A percentile compares a stretch with the other conserved stretches of the same genome.
phyloP scores from a whole-genome alignment of 2,329 filamentous ascomycete species.

The Ramularia collo-cygni region DNA sequence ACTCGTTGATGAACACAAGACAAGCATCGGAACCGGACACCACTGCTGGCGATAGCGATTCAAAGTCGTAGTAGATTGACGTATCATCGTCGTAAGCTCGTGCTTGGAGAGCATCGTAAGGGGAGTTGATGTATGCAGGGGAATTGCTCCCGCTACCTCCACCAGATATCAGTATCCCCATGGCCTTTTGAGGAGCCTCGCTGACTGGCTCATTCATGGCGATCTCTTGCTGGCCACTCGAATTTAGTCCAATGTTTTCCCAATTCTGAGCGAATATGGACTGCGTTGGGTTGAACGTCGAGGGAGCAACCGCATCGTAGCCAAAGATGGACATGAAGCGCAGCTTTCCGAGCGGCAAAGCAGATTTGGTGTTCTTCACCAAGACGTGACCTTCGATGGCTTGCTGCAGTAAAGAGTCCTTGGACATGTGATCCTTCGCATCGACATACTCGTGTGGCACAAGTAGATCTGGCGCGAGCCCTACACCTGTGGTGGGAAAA shows the following conservation, averaged over 20 bases:
- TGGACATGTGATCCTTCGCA: slow-evolving; percentile 46
- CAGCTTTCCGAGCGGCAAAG: slow-evolving; percentile 47
- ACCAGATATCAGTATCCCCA: slow-evolving; percentile 31
- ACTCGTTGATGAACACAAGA: slow-evolving; percentile 57
- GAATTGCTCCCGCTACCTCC: slow-evolving; percentile 31
- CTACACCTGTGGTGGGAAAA: slow-evolving; percentile 35
- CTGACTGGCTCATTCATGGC: slow-evolving; percentile 28
- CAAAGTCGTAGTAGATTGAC: slow-evolving; percentile 54
- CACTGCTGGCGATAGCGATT: slow-evolving; percentile 43
- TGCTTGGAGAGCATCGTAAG: slow-evolving; percentile 31
- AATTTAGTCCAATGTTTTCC: slow-evolving; percentile 18
- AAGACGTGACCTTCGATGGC: slow-evolving; percentile 59
- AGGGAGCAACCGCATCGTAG: slow-evolving; percentile 46
- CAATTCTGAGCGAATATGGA: slow-evolving; percentile 22
- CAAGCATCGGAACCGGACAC: slow-evolving; percentile 34
- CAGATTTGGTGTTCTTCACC: slow-evolving; percentile 53
- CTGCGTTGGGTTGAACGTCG: slow-evolving; percentile 19
- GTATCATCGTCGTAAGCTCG: slow-evolving; percentile 47
- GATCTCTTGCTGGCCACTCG: slow-evolving; percentile 21
- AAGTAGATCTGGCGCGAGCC: slow-evolving; percentile 46
- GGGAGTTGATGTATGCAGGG: slow-evolving; percentile 29
- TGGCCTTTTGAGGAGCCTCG: slow-evolving; percentile 20
- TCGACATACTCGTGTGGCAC: slow-evolving; percentile 49
- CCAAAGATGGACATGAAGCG: slow-evolving; percentile 54
- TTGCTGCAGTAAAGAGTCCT: slow-evolving; percentile 47